Evolutionary conservation across 2,329 filamentous ascomycete species (phyloP).

Genomic region (Botryotinia convoluta): DNA sequence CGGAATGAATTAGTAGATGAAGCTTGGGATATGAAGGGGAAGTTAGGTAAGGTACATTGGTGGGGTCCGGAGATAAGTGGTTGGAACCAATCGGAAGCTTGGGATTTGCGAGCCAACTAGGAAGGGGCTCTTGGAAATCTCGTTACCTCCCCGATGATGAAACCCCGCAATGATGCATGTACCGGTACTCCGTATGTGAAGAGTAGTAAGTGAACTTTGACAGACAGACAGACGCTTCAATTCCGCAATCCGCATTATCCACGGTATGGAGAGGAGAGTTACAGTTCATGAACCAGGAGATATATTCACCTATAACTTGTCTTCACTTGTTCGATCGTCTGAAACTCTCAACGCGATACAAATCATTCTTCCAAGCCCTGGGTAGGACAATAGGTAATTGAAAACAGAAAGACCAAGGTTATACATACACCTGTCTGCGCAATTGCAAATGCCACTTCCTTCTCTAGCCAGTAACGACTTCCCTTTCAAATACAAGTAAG

Average conservation of each 20-base stretch:
- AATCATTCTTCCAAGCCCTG: not conserved
- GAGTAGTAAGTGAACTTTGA: no score
- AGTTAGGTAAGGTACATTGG: not conserved
- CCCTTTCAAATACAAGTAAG: not conserved
- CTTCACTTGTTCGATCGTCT: not conserved
- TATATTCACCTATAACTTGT: not conserved
- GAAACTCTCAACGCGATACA: not conserved
- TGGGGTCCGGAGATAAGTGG: not conserved
- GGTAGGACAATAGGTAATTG: not conserved
- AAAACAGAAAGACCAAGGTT: not conserved
- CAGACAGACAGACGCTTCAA: not conserved
- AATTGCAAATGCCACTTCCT: not conserved
- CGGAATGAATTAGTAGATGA: not conserved
- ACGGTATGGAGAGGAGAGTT: not conserved
- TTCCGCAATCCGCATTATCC: not conserved
- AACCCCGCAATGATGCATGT: not conserved
- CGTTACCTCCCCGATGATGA: constrained; percentile 7
- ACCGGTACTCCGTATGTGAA: no score
- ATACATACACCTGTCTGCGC: not conserved
- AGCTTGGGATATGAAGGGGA: not conserved
- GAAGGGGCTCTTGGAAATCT: not conserved
- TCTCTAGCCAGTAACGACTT: not conserved
- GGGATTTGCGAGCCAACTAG: not conserved
- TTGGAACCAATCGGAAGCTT: not conserved
- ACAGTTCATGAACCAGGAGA: not conserved